Evolutionary conservation across 1,284 basidiomycete species (phyloP), one percentile per base, ranked within the genome.

Genomic region (Xerocomus cyaneibrunnescens): DNA sequence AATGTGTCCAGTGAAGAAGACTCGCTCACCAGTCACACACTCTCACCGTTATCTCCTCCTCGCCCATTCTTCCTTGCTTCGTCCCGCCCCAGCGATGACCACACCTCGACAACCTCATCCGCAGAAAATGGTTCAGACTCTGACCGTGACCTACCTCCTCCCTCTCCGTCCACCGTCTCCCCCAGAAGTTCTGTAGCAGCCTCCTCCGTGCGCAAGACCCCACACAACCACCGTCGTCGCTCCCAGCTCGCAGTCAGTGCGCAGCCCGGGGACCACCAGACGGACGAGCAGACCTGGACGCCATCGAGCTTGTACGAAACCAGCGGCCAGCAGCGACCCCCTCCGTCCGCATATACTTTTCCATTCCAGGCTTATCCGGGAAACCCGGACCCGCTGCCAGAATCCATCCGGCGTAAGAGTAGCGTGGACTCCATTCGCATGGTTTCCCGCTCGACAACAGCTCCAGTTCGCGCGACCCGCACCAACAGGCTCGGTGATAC

Each of bases 281-380:
- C 23, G 21, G 56, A 64, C 30, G 61, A 62, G 10, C 50, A 37
- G 7, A 17, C 42, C 36, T 62, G 58, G 59, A 17, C 55, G 6
- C 61, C 51, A 2, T 4, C 56, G 37, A 44, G 22, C 31, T 27
- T 47, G 5, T 48, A 63, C 37, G 59, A 61, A 6, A 5, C 39
- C 16, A 0, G 25, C 3, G 12, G 8, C 56, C 60, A 50, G 48
- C 51, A 41, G 14, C 41, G 39, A 6, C 73, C 69, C 30, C 81
- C 76, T 1, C 81, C 76, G 21, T 79, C 76, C 16, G 69, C 79
- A 4, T 84, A 77, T 54, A 50, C 70, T 5, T 78, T 72, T 51
- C 79, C 80, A 13, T 83, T 81, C 75, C 81, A 83, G 61, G 74
- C 77, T 0, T 76, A 85, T 60, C 73, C 78, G 1, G 82, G 84